Percentiles rank a stretch among this genome's conserved stretches.
phyloP scores from a whole-genome alignment of 2,329 filamentous ascomycete genomes.

The Geosmithia morbida region DNA sequence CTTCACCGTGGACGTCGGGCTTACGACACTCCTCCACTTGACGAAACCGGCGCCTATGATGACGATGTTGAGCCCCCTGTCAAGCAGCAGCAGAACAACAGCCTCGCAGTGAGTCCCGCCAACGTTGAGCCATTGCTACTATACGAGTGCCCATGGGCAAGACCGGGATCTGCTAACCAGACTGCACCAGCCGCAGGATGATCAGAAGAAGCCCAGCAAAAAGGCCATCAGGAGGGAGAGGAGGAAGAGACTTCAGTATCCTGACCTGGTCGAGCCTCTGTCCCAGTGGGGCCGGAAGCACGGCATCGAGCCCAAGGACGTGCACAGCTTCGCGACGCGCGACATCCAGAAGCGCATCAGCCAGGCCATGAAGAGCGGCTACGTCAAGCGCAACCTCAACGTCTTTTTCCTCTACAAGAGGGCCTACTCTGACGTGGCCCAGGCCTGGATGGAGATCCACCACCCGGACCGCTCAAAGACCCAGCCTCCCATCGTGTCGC shows the following conservation, averaged over 20 bases:
- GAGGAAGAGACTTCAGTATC: neutral
- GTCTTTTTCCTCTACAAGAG: slow-evolving; percentile 2
- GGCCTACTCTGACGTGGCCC: slow-evolving; percentile 1
- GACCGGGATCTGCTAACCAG: too few relatives aligned
- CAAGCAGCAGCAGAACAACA: neutral
- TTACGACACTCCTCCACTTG: slow-evolving; percentile 1
- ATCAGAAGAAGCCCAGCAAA: neutral
- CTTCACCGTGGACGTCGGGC: neutral
- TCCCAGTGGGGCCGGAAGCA: neutral
- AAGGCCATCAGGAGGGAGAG: neutral
- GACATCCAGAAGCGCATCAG: slow-evolving; percentile 2
- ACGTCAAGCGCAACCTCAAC: slow-evolving; percentile 2
- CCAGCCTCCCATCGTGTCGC: slow-evolving; percentile 1
- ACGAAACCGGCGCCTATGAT: neutral
- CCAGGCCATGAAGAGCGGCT: neutral
- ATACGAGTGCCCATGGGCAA: too few relatives aligned
- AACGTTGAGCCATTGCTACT: too few relatives aligned
- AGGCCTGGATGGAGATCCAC: slow-evolving; percentile 1
- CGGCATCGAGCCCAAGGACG: neutral
- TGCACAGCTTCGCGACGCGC: neutral
- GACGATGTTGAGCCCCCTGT: neutral
- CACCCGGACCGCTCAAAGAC: neutral
- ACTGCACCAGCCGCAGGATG: neutral
- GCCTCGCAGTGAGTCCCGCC: neutral
- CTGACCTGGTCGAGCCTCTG: slow-evolving; percentile 1